A percentile compares a stretch with the other conserved stretches of the same genome.
Conservation (phyloP, 257 asterid species). For the Capsicum chinense region DNA sequence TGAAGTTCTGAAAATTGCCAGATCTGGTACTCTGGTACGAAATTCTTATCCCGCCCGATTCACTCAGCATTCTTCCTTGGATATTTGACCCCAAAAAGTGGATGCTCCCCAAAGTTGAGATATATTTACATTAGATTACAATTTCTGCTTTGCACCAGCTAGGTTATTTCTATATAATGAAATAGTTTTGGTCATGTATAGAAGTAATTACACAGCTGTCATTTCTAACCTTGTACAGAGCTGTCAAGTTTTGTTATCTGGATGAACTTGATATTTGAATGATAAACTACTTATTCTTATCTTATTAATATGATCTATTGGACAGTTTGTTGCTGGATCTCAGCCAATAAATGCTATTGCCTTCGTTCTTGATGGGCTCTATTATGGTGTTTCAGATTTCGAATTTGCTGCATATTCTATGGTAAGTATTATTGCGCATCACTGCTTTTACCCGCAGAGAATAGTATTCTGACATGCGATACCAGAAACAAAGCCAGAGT, state of each 20-base stretch:
- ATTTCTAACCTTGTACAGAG: not conserved
- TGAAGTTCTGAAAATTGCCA: slow-evolving; percentile 70
- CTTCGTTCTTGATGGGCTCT: slow-evolving; percentile 94
- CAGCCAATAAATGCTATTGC: slow-evolving; percentile 96
- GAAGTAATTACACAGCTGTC: not conserved
- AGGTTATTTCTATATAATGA: not conserved
- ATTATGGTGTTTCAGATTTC: slow-evolving; percentile 95
- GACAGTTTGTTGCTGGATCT: slow-evolving; percentile 86
- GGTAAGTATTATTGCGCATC: slow-evolving; percentile 50
- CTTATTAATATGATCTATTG: slow-evolving; percentile 13
- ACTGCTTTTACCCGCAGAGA: not conserved
- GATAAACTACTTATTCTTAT: slow-evolving; percentile 16
- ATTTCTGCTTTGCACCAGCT: slow-evolving; percentile 10
- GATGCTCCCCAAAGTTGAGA: slow-evolving; percentile 11
- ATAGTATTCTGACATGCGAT: not conserved
- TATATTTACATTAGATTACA: not conserved
- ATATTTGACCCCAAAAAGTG: slow-evolving; percentile 12
- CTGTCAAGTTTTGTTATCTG: not conserved
- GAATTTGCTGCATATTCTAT: slow-evolving; percentile 92
- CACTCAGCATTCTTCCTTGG: not conserved
- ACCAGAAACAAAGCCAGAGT: not conserved
- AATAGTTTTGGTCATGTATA: slow-evolving; percentile 8
- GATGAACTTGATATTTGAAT: not conserved
- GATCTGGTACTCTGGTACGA: slow-evolving; percentile 88
- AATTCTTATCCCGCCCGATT: slow-evolving; percentile 21